Base-by-base conservation (phyloP, 805 yeast genomes). In the Blastobotrys chiropterorum region DNA sequence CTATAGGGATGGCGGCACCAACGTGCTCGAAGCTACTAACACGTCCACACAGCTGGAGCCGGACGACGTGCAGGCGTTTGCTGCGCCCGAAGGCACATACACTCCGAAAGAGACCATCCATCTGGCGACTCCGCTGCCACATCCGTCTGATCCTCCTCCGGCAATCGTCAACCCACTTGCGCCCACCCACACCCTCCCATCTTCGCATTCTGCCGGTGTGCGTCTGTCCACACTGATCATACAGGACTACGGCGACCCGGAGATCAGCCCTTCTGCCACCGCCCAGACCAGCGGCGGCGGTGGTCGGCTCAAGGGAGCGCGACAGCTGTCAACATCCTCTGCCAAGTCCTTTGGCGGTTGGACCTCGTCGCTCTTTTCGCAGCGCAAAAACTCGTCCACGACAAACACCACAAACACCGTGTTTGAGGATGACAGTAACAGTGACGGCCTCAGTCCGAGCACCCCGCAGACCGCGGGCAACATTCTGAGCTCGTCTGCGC, bases 71-170 rank as follows among this genome's bases (percentile, higher is more conserved):
- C 58, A 56, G 47, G 43, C 49, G 14, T 63, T 67, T 48, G 43
- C 57, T 1, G 62, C 69, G 6, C 67, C 67, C 3, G 74, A 70
- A 38, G 72, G 72, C 45, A 46, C 47, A 4, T 68, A 62, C 50
- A 21, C 44, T 7, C 58, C 67, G 8, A 46, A 48, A 43, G 68
- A 66, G 46, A 59, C 63, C 39, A 54, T 67, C 13, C 57, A 60
- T 30, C 58, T 71, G 44, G 72, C 75, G 4, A 59, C 64, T 42
- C 74, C 74, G 2, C 61, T 70, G 19, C 72, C 70, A 5, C 72
- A 69, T 46, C 70, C 71, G 1, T 55, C 67, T 2, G 70, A 71
- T 47, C 64, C 66, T 6, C 67, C 65, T 16, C 61, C 65, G 11
- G 50, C 59, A 41, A 60, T 63, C 4, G 61, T 66, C 48, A 70